Conservation (phyloP, 1,284 basidiomycete species). For the Ustilago nuda region DNA sequence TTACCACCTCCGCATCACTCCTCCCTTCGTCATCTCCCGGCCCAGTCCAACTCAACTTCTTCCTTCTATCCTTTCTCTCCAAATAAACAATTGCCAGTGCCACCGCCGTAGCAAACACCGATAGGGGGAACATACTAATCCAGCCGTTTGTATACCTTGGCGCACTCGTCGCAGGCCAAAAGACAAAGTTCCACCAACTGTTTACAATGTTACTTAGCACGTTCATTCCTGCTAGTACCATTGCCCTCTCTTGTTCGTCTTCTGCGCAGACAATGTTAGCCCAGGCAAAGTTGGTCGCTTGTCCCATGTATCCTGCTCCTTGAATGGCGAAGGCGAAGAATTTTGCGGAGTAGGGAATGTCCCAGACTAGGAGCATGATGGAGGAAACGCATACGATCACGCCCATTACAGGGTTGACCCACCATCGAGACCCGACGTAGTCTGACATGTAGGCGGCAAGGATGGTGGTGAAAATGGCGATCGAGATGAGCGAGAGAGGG, state of each 20-base stretch:
- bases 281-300: constrained; percentile 68
- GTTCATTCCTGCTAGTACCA: constrained; percentile 60
- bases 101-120: constrained; percentile 34
- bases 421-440: constrained; percentile 32
- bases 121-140: constrained; percentile 54
- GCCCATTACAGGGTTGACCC: constrained; percentile 53
- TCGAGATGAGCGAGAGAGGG: constrained; percentile 41
- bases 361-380: constrained; percentile 52
- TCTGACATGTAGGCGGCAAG: constrained; percentile 46
- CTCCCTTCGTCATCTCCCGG: constrained; percentile 6
- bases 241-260: constrained; percentile 63
- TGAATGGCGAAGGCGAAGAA: constrained; percentile 61
- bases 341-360: constrained; percentile 54
- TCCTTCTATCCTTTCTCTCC: constrained; percentile 35
- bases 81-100: constrained; percentile 40
- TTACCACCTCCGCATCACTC: background rate
- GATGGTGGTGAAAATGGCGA: constrained; percentile 52
- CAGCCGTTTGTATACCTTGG: constrained; percentile 58
- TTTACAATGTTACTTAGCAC: constrained; percentile 52
- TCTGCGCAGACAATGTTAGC: constrained; percentile 56
- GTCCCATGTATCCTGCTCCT: constrained; percentile 61
- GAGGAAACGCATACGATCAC: constrained; percentile 36
- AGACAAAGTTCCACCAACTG: constrained; percentile 60
- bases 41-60: background rate
- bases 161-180: constrained; percentile 59